Evolutionary conservation across 2,329 filamentous ascomycete genomes (phyloP), one percentile per base, ranked within the genome.

Genomic region (Sporothrix curviconia): DNA sequence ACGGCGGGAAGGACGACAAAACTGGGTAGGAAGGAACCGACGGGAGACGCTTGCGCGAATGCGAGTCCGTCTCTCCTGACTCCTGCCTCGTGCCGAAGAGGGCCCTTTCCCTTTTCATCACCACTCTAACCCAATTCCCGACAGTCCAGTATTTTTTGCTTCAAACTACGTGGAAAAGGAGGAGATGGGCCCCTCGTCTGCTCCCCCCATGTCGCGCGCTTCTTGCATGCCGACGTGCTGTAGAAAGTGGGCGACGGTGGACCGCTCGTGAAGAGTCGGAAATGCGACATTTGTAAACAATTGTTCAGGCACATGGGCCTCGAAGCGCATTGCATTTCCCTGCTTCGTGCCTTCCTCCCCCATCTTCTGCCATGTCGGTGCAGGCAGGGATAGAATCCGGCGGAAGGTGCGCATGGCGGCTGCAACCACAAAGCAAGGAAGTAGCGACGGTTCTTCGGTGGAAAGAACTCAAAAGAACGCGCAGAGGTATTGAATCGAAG

Each of bases 341-440:
- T 24, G 24, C 24, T n/a, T 28, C 43, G 9, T 30, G n/a, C 7
- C 14, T 46, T 1, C 25, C 43, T 15, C 25, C 43, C 28, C 30
- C 7, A 22, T 28, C 28, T 40, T 9, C 3, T 34, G n/a, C 44
- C n/a, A n/a, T n/a, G n/a, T n/a, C n/a, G n/a, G n/a, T n/a, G 17
- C 44, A 47, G 34, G 34, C 44, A 47, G 14, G 28, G 28, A 47
- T 32, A 34, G 12, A 4, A 39, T 17, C 4, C 36, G 22, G n/a
- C n/a, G 30, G 30, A 34, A 49, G 46, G 46, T 32, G 11, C 46
- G 46, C 22, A 15, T 34, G 34, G 19, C 47, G 34, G 24, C 12
- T 37, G 49, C 32, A 39, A 51, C 34, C 24, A 40, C 49, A 57
- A 57, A 52, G 24, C 46, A 57, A 52, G 55, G 55, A 51, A 56